Base-by-base conservation (phyloP, 352 stramenopile genomes). In the Pythium aquatile region DNA sequence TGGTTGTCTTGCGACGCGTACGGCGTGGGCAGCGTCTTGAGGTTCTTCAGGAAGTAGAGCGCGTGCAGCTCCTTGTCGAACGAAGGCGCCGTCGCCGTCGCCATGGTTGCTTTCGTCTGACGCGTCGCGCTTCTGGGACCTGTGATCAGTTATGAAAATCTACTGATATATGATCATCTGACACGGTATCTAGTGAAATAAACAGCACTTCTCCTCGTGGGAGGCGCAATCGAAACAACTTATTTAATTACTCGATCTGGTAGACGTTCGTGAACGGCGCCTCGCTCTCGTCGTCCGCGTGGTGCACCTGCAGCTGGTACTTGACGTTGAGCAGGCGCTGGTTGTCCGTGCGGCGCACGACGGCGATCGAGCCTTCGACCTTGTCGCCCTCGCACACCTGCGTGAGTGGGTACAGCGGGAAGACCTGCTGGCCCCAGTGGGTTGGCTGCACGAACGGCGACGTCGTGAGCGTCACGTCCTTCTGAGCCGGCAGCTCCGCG, bases 261-360 rank as follows among this genome's bases (percentile, higher is more conserved):
- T 93, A 96, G 47, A 93, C 75, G 63, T 80, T 80, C 20, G 79
- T 80, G 47, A 78, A 66, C 42, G 69, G 72, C 16, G 72, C 56
- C 60, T 78, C 72, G 58, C 68, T 81, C 56, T 83, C 68, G 44
- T 93, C 83, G 48, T 93, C 87, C 14, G 75, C 70, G 54, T 81
- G 85, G 56, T 79, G 75, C 11, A 96, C 70, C 53, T 79, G 76
- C 65, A 88, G 90, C 48, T 93, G 81, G 54, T 92, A 91, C 77
- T 93, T 91, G 66, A 96, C 87, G 64, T 93, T 96, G 79, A 96
- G 90, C 60, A 96, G 77, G 54, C 87, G 82, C 72, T 96, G 87
- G 74, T 96, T 96, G 74, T 96, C 85, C 17, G 76, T 64, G 65
- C 87, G 85, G 54, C 87, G 82, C 61, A 78, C 81, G 60, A 96